A percentile compares a stretch with the other conserved stretches of the same genome.
Evolutionary conservation across 1,284 basidiomycete species (phyloP).

Genomic region (Amylostereum chailletii): DNA sequence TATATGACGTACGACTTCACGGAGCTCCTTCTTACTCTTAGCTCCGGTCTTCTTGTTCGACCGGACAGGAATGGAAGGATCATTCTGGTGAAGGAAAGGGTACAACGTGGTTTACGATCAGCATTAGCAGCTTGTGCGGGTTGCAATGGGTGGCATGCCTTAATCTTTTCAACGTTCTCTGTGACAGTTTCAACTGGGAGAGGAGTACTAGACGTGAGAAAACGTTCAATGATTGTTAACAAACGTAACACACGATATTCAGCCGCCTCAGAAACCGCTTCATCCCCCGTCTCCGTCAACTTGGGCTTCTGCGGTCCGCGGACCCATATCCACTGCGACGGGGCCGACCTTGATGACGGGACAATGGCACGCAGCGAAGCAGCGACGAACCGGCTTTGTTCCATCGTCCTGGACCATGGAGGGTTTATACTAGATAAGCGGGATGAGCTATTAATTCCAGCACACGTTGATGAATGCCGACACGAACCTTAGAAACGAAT

Average conservation of each 20-base stretch:
- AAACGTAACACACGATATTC: constrained; percentile 31
- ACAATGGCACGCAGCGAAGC: neutral
- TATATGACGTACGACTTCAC: constrained; percentile 44
- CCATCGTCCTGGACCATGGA: constrained; percentile 72
- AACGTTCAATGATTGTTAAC: neutral
- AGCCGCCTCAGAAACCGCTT: constrained; percentile 39
- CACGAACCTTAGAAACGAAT: constrained; percentile 37
- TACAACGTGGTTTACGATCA: constrained; percentile 1
- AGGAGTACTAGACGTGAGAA: neutral
- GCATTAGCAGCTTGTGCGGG: neutral
- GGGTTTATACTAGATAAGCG: constrained; percentile 45
- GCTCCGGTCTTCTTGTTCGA: constrained; percentile 63
- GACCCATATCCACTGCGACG: constrained; percentile 61
- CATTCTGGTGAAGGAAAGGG: constrained; percentile 33
- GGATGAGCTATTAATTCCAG: neutral
- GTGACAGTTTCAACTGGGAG: constrained; percentile 47
- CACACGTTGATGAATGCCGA: neutral
- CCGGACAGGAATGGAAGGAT: constrained; percentile 52
- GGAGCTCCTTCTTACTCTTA: constrained; percentile 65
- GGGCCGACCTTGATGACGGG: neutral
- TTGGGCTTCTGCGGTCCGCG: constrained; percentile 18
- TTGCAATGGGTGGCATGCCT: constrained; percentile 27
- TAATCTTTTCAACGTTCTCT: constrained; percentile 46
- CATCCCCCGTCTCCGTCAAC: constrained; percentile 17
- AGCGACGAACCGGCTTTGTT: constrained; percentile 49